Evolutionary conservation across 2,329 filamentous ascomycete genomes (phyloP).

Genomic region (Fusarium tanahbumbuense): DNA sequence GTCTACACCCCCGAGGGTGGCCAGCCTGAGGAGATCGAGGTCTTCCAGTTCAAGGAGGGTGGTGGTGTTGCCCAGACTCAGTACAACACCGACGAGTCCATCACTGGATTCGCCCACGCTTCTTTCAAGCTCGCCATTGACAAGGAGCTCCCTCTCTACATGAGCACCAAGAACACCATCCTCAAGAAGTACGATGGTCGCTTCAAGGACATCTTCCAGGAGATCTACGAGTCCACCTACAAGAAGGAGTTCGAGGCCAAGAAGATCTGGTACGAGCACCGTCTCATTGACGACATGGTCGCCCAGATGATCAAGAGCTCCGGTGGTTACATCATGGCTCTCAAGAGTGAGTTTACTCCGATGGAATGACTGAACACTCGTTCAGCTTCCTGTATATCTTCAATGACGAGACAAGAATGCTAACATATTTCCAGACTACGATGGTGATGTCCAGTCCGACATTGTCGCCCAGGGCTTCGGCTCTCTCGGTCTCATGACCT

Average conservation of each 20-base stretch:
- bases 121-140: slow-evolving; percentile 94
- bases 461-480: slow-evolving; percentile 98
- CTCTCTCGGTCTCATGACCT: slow-evolving; percentile 98
- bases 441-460: slow-evolving; percentile 98
- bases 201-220: slow-evolving; percentile 99
- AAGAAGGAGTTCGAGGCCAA: slow-evolving; percentile 89
- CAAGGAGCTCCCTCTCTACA: slow-evolving; percentile 93
- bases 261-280: slow-evolving; percentile 99
- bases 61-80: slow-evolving; percentile 93
- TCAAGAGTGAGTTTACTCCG: slow-evolving; percentile 81
- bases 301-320: slow-evolving; percentile 99
- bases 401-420: slow-evolving; percentile 5
- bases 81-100: slow-evolving; percentile 98
- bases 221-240: slow-evolving; percentile 90
- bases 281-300: slow-evolving; percentile 99
- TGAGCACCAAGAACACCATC: slow-evolving; percentile 99
- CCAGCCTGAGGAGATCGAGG: slow-evolving; percentile 85
- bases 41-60: slow-evolving; percentile 87
- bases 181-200: slow-evolving; percentile 98
- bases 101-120: slow-evolving; percentile 92
- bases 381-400: neutral
- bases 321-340: slow-evolving; percentile 95
- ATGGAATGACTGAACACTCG: slow-evolving; percentile 13
- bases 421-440: slow-evolving; percentile 77
- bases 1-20: slow-evolving; percentile 90